Evolutionary conservation across 805 yeast genomes (phyloP).

Genomic region (Suhomyces xylopsoci): DNA sequence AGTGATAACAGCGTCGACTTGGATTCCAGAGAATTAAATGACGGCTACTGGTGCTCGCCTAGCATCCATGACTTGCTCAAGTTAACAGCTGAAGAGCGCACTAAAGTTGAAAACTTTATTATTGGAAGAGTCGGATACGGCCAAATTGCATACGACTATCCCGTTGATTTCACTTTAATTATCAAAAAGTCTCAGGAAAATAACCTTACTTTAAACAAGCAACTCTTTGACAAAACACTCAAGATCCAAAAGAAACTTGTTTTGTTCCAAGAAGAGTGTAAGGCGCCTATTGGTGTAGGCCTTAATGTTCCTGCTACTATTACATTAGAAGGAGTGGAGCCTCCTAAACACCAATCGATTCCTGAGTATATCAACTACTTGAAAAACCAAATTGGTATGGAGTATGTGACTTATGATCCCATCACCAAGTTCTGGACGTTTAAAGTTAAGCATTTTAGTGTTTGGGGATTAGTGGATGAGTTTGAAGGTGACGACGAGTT

Average conservation of each 20-base stretch:
- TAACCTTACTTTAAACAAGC: slow-evolving; percentile 37
- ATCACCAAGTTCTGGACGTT: slow-evolving; percentile 74
- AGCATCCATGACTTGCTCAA: slow-evolving; percentile 47
- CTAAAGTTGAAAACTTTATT: slow-evolving; percentile 58
- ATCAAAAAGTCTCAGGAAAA: slow-evolving; percentile 36
- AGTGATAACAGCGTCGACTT: slow-evolving; percentile 7
- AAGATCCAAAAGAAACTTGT: slow-evolving; percentile 49
- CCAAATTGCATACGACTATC: slow-evolving; percentile 59
- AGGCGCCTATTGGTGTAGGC: slow-evolving; percentile 66
- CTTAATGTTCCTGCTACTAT: slow-evolving; percentile 76
- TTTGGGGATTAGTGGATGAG: slow-evolving; percentile 85
- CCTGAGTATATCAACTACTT: slow-evolving; percentile 49
- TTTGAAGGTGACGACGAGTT: slow-evolving; percentile 32
- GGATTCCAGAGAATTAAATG: slow-evolving; percentile 10
- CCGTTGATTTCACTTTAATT: slow-evolving; percentile 65
- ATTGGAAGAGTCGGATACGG: slow-evolving; percentile 69
- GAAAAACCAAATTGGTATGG: slow-evolving; percentile 62
- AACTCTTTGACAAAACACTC: slow-evolving; percentile 34
- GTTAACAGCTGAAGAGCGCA: slow-evolving; percentile 45
- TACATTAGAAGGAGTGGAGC: slow-evolving; percentile 60
- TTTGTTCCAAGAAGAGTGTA: slow-evolving; percentile 27
- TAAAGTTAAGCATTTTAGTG: slow-evolving; percentile 85
- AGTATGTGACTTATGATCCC: slow-evolving; percentile 77
- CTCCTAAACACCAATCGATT: slow-evolving; percentile 43
- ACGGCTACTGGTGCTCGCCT: slow-evolving; percentile 75